A percentile compares a stretch with the other conserved stretches of the same genome.
Conservation (phyloP, 495 filamentous ascomycete species). For the Aspergillus saccharolyticus region DNA sequence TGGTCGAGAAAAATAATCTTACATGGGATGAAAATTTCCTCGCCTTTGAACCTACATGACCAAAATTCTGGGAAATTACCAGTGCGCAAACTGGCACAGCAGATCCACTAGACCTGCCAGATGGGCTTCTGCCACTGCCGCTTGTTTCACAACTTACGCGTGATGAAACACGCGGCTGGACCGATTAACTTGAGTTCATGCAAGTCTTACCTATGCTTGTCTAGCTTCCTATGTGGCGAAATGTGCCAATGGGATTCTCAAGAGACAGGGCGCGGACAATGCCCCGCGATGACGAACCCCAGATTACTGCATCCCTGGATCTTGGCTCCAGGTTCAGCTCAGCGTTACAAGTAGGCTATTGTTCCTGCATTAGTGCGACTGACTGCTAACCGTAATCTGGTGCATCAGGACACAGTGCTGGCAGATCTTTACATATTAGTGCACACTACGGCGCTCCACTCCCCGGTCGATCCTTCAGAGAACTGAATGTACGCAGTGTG, state of each 20-base stretch:
- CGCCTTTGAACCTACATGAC: too few relatives aligned
- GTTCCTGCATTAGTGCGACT: background rate
- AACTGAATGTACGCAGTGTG: background rate
- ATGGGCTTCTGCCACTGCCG: background rate
- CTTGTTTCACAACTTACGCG: background rate
- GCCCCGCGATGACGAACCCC: background rate
- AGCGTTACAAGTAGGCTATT: background rate
- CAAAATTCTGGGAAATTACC: too few relatives aligned
- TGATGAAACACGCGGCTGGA: background rate
- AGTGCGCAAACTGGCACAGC: too few relatives aligned
- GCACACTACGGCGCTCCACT: background rate
- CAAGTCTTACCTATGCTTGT: background rate
- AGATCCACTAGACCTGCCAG: too few relatives aligned
- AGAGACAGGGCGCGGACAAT: background rate
- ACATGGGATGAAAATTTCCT: too few relatives aligned
- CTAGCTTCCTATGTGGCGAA: background rate
- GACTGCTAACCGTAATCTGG: background rate
- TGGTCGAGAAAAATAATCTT: too few relatives aligned
- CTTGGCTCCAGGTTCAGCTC: background rate
- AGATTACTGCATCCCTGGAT: background rate
- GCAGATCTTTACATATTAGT: background rate
- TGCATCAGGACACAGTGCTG: background rate
- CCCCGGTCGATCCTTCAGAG: background rate
- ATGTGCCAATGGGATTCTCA: background rate
- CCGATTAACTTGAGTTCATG: background rate